These are phyloP conservation scores for Solanum chacoense DNA, from an alignment of 305 asterid genomes.

Conservation along the genomic window DNA sequence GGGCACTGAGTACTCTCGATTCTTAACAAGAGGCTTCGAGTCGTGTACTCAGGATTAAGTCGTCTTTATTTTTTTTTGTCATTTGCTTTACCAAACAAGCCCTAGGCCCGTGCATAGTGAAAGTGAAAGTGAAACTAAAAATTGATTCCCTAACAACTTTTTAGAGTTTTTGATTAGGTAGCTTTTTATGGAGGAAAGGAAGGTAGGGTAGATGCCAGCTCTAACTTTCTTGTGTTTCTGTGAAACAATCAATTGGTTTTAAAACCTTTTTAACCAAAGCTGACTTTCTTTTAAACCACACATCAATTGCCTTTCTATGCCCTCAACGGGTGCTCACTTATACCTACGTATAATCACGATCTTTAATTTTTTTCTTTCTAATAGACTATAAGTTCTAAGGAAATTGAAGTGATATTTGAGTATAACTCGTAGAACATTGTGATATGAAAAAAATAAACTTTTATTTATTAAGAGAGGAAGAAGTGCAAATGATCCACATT, in stretches of 20 bases:
- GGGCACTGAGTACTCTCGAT: background rate
- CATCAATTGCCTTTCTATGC: background rate
- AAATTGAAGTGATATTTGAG: background rate
- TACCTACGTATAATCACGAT: background rate
- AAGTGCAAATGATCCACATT: background rate
- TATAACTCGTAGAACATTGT: background rate
- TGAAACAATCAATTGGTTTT: constrained; percentile 2
- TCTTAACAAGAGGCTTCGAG: background rate
- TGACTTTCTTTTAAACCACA: background rate
- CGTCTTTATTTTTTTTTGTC: background rate
- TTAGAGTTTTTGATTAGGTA: background rate
- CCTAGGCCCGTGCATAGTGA: background rate
- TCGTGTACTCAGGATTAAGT: background rate
- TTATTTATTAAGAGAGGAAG: background rate
- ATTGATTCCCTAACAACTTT: background rate
- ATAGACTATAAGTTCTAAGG: background rate
- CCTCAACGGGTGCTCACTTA: background rate
- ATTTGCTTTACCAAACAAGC: background rate
- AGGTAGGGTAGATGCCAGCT: constrained; percentile 4
- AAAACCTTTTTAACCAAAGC: background rate
- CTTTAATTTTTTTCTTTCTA: too few species aligned
- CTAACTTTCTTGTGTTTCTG: background rate
- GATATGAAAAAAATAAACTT: too few species aligned
- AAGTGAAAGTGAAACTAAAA: background rate
- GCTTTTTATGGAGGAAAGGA: background rate